These are phyloP conservation scores for Bacidia gigantensis DNA, from an alignment of 495 filamentous ascomycete species.

Conservation along the genomic window DNA sequence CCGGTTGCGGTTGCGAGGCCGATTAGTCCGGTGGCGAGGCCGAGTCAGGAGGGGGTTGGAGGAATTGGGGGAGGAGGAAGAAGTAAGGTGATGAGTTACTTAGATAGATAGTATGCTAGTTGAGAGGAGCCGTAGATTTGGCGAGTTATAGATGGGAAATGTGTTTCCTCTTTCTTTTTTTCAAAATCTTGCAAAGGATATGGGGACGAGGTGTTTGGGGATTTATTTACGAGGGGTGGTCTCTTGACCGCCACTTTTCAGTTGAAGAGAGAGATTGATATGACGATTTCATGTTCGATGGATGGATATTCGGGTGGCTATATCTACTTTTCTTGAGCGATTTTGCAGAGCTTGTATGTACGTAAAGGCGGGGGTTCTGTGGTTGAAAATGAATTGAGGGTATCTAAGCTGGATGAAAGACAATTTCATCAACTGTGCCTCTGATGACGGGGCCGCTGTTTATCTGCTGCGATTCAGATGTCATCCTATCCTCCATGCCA, in stretches of 20 bases:
- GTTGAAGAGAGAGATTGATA: neutral
- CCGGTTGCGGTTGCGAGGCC: constrained; percentile 5
- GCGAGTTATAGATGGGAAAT: too few species aligned
- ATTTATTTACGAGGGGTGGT: too few species aligned
- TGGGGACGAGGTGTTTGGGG: neutral
- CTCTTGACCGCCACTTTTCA: neutral
- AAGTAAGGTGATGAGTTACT: neutral
- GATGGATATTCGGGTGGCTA: neutral
- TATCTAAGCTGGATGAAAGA: too few species aligned
- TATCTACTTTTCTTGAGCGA: neutral
- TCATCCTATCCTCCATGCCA: too few species aligned
- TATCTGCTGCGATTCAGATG: too few species aligned
- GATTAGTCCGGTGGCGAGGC: constrained; percentile 4
- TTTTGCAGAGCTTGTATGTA: neutral
- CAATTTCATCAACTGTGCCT: too few species aligned
- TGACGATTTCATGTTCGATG: neutral
- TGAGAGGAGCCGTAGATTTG: too few species aligned
- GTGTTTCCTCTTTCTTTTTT: too few species aligned
- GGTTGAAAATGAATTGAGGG: too few species aligned
- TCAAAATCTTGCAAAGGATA: neutral
- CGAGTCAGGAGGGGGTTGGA: constrained; percentile 6
- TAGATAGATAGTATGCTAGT: too few species aligned
- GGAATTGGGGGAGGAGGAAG: constrained; percentile 3
- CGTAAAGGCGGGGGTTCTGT: too few species aligned
- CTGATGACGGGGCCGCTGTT: too few species aligned